Percentiles rank a stretch among this genome's conserved stretches.
These are phyloP conservation scores for Trichophyton verrucosum DNA, from an alignment of 2,329 filamentous ascomycete species.

Conservation along the genomic window DNA sequence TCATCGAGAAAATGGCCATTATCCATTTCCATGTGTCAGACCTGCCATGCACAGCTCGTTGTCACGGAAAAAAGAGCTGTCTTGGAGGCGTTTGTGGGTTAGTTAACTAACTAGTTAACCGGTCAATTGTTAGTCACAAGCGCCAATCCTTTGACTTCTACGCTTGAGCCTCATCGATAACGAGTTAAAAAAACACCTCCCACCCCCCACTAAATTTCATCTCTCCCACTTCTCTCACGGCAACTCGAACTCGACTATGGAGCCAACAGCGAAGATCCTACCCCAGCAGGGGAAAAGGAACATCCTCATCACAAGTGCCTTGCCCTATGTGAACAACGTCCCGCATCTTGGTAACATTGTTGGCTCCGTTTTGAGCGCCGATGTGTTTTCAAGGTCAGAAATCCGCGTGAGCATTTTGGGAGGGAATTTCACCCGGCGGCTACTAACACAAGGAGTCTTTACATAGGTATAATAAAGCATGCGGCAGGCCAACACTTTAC, in stretches of 20 bases:
- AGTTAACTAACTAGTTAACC: background rate
- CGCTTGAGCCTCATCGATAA: background rate
- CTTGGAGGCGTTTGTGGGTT: background rate
- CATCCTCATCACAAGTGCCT: conserved; percentile 78
- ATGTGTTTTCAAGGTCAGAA: conserved; percentile 53
- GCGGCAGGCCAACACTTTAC: conserved; percentile 14
- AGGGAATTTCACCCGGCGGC: background rate
- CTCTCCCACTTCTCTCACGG: conserved; percentile 3
- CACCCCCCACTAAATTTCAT: conserved; percentile 4
- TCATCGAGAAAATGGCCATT: conserved; percentile 43
- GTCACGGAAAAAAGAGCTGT: background rate
- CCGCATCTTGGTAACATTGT: conserved; percentile 84
- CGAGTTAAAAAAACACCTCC: background rate
- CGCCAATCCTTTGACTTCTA: background rate
- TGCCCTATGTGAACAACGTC: conserved; percentile 71
- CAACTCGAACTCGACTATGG: conserved; percentile 8
- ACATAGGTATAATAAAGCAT: conserved; percentile 15
- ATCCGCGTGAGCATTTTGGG: background rate
- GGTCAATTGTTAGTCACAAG: background rate
- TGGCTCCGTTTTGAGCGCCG: conserved; percentile 74
- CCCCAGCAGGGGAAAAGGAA: conserved; percentile 58
- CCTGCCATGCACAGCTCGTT: background rate
- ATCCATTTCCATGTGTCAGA: background rate
- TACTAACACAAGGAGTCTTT: background rate
- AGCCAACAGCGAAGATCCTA: conserved; percentile 13